Evolutionary conservation across 768 basidiomycete genomes (phyloP).

Genomic region (Phanerodontia chrysosporium): DNA sequence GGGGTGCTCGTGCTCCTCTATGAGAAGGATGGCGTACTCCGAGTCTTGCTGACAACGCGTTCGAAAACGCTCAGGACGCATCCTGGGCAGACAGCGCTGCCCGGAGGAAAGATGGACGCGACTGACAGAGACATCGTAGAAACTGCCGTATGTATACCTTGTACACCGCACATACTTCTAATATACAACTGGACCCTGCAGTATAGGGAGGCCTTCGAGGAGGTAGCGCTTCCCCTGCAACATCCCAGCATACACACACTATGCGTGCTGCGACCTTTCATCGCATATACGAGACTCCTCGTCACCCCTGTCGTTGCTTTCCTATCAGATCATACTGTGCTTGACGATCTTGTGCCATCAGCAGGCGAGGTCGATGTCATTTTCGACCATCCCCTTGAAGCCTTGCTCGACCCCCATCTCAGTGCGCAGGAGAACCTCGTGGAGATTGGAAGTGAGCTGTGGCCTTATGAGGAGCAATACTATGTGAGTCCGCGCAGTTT

Average conservation of each 20-base stretch:
- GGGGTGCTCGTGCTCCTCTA: constrained; percentile 81
- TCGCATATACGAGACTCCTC: constrained; percentile 63
- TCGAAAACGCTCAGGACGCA: constrained; percentile 72
- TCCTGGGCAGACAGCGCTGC: constrained; percentile 78
- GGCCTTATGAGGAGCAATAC: constrained; percentile 72
- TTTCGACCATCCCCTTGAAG: constrained; percentile 76
- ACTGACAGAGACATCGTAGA: constrained; percentile 55
- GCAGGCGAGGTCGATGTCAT: constrained; percentile 73
- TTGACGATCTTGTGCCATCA: constrained; percentile 50
- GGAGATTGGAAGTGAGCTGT: constrained; percentile 59
- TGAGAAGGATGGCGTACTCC: constrained; percentile 60
- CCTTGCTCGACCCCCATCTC: constrained; percentile 58
- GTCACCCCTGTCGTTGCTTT: constrained; percentile 80
- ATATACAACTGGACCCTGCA: constrained; percentile 23
- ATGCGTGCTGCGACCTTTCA: constrained; percentile 59
- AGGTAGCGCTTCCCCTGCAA: constrained; percentile 64
- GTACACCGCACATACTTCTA: background rate
- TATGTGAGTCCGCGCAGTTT: constrained; percentile 48
- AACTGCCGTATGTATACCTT: constrained; percentile 61
- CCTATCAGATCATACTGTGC: constrained; percentile 48
- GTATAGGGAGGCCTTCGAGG: constrained; percentile 84
- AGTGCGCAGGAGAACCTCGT: constrained; percentile 46
- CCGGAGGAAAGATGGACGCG: constrained; percentile 76
- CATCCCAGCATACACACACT: constrained; percentile 56
- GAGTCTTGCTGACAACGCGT: constrained; percentile 82